A percentile compares a stretch with the other conserved stretches of the same genome.
Evolutionary conservation across 495 filamentous ascomycete genomes (phyloP).

Genomic region (Penicillium turbatum): DNA sequence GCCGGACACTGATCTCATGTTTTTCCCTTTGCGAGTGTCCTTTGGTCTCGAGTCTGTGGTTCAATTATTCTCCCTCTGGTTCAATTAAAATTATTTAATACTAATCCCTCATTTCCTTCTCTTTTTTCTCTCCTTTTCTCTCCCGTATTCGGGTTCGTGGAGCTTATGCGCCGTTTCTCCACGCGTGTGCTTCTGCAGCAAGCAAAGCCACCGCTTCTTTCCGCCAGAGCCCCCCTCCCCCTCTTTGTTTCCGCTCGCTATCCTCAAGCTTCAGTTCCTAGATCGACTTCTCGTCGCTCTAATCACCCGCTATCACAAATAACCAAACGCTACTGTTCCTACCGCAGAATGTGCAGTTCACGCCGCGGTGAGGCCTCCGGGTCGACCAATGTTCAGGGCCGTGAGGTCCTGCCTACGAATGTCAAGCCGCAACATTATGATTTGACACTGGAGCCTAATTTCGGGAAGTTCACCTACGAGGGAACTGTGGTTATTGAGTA

Average conservation of each 20-base stretch:
- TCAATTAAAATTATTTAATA: constrained; percentile 15
- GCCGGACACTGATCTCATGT: constrained; percentile 15
- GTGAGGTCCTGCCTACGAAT: constrained; percentile 64
- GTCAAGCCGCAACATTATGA: constrained; percentile 65
- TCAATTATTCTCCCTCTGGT: constrained; percentile 14
- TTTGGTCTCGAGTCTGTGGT: constrained; percentile 19
- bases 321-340: constrained; percentile 46
- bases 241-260: constrained; percentile 28
- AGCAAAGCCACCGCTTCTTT: constrained; percentile 42
- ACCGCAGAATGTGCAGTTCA: constrained; percentile 48
- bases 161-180: constrained; percentile 40
- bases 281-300: constrained; percentile 17
- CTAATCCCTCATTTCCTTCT: constrained; percentile 10
- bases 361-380: constrained; percentile 40
- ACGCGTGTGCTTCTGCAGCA: constrained; percentile 35
- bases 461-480: constrained; percentile 59
- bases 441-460: constrained; percentile 62
- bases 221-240: constrained; percentile 32
- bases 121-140: constrained; percentile 10
- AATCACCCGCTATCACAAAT: constrained; percentile 33
- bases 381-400: constrained; percentile 52
- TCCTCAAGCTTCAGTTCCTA: constrained; percentile 23
- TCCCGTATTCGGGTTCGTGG: constrained; percentile 13
- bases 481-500: constrained; percentile 64
- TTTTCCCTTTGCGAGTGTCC: constrained; percentile 7